Base-by-base conservation (phyloP, 1,139 yeast genomes). In the Meyerozyma guilliermondii region DNA sequence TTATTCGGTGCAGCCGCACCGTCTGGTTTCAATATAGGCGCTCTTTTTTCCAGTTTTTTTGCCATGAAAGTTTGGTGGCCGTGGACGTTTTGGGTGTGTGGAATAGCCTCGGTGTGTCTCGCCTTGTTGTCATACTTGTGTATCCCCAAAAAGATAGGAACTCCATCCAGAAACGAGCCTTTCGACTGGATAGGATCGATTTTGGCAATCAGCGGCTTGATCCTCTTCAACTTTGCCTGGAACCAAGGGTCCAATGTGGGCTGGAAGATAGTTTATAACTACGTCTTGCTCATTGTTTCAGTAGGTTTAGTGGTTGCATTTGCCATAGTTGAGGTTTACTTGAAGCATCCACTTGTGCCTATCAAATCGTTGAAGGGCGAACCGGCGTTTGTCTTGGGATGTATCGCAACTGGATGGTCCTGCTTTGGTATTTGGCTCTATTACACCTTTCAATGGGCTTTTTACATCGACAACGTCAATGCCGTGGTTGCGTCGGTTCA, bases 241-340 rank as follows among this genome's bases (percentile, higher is more conserved):
- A 80, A 80, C 50, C 82, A 81, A 51, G 86, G 81, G 7, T 83
- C 87, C 0, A 71, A 68, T 24, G 76, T 73, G 3, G 84, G 82
- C 5, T 80, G 85, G 83, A 56, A 64, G 3, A 54, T 42, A 3
- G 71, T 73, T 0, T 78, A 78, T 46, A 76, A 74, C 5, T 78
- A 77, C 49, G 65, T 70, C 1, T 52, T 78, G 13, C 60, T 80
- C 18, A 75, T 80, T 29, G 65, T 78, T 13, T 81, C 83, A 0
- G 45, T 66, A 2, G 24, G 71, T 2, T 51, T 62, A 20, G 44
- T 78, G 42, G 66, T 44, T 0, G 60, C 53, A 1, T 76, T 78
- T 45, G 54, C 62, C 39, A 51, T 52, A 28, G 53, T 72, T 14
- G 80, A 75, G 48, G 45, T 47, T 22, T 53, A 49, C 24, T 72